phyloP scores from a whole-genome alignment of 1,284 basidiomycete species.

The Leccinum huronense region DNA sequence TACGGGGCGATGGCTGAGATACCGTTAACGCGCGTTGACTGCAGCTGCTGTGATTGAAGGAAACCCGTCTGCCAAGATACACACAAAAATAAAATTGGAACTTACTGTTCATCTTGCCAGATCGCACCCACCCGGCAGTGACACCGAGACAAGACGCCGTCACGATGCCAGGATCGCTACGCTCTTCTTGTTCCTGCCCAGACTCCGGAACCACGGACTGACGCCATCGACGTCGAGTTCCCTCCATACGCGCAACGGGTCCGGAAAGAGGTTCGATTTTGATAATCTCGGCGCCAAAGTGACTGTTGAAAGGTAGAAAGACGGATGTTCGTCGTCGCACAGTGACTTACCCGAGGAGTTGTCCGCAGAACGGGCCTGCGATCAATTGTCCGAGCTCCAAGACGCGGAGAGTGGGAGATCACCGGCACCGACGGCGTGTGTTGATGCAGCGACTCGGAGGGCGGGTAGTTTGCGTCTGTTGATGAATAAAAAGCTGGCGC shows the following conservation, averaged over 20 bases:
- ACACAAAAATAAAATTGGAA: no score
- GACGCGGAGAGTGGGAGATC: constrained; percentile 56
- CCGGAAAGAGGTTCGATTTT: constrained; percentile 63
- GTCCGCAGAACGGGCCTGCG: constrained; percentile 70
- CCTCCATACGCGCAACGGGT: constrained; percentile 68
- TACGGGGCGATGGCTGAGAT: no score
- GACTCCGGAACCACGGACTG: constrained; percentile 70
- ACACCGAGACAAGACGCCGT: no score
- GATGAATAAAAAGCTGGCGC: neutral
- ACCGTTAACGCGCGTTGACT: no score
- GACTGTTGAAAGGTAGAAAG: constrained; percentile 38
- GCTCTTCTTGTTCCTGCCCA: constrained; percentile 70
- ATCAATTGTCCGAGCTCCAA: constrained; percentile 69
- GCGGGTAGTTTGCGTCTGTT: neutral
- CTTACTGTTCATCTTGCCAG: no score
- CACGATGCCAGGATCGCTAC: constrained; percentile 44
- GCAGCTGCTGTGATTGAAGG: no score
- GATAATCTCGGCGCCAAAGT: constrained; percentile 70
- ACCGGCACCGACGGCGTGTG: neutral
- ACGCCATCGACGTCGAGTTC: constrained; percentile 68
- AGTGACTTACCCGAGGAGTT: constrained; percentile 56
- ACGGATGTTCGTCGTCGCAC: neutral
- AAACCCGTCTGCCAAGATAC: no score
- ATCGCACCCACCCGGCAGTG: no score
- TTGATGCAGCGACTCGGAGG: constrained; percentile 7